Evolutionary conservation across 441 rosid genomes (phyloP).

Genomic region (Lepidium campestre): DNA sequence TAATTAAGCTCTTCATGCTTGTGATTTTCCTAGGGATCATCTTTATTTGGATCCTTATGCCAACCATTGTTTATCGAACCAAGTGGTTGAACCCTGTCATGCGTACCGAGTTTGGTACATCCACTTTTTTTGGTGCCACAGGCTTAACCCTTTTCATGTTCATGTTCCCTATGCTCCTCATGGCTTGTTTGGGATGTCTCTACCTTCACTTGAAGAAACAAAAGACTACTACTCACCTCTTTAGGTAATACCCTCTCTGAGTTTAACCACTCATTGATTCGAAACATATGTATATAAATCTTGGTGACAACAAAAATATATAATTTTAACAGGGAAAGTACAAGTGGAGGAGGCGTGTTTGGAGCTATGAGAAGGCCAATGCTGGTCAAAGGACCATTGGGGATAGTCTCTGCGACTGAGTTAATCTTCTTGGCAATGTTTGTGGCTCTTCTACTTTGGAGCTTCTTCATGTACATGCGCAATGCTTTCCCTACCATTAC

Average conservation of each 20-base stretch:
- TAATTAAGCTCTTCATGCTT: constrained; percentile 29
- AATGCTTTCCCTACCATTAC: constrained; percentile 33
- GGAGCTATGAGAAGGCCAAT: constrained; percentile 33
- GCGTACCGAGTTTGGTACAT: constrained; percentile 16
- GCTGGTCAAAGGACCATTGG: constrained; percentile 57
- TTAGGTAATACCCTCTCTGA: neutral
- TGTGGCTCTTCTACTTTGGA: constrained; percentile 53
- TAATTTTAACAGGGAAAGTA: neutral
- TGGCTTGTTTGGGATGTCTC: constrained; percentile 42
- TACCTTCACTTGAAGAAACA: constrained; percentile 45
- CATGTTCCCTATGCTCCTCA: constrained; percentile 46
- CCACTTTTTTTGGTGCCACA: constrained; percentile 38
- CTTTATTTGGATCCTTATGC: constrained; percentile 48
- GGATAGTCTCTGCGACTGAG: constrained; percentile 54
- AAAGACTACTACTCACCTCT: constrained; percentile 6
- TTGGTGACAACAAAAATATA: neutral
- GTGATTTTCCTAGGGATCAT: constrained; percentile 34
- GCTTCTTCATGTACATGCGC: constrained; percentile 30
- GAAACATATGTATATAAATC: neutral
- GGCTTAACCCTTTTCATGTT: constrained; percentile 40
- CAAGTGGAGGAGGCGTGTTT: constrained; percentile 7
- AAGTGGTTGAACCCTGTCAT: constrained; percentile 29
- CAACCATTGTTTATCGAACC: constrained; percentile 38
- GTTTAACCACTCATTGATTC: neutral
- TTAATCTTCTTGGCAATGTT: constrained; percentile 49